Evolutionary conservation across 495 filamentous ascomycete genomes (phyloP).

Genomic region (Endocarpon pusillum): DNA sequence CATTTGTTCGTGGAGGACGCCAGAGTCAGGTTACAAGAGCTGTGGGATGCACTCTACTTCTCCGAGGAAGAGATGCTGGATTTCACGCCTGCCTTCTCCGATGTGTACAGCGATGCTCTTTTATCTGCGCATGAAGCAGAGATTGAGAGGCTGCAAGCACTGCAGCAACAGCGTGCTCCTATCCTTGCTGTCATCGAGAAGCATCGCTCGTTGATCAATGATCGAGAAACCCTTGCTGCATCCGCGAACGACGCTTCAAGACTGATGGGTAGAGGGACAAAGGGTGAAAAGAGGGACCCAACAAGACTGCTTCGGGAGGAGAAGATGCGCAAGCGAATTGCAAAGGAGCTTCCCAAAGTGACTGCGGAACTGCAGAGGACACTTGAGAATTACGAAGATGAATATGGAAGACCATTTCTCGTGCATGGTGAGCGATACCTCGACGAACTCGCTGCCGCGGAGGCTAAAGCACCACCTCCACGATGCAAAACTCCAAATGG

Average conservation of each 20-base stretch:
- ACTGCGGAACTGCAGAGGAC: slow-evolving; percentile 62
- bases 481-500: slow-evolving; percentile 67
- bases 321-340: slow-evolving; percentile 92
- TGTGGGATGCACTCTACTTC: slow-evolving; percentile 87
- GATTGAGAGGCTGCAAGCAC: slow-evolving; percentile 58
- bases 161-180: slow-evolving; percentile 78
- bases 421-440: slow-evolving; percentile 84
- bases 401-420: slow-evolving; percentile 81
- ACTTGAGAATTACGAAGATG: slow-evolving; percentile 81
- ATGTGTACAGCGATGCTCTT: slow-evolving; percentile 68
- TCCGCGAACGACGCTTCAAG: slow-evolving; percentile 90
- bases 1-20: slow-evolving; percentile 93
- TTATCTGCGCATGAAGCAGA: slow-evolving; percentile 81
- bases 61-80: slow-evolving; percentile 97
- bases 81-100: slow-evolving; percentile 85
- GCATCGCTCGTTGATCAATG: slow-evolving; percentile 67
- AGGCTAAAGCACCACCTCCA: slow-evolving; percentile 44
- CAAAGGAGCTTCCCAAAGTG: slow-evolving; percentile 88
- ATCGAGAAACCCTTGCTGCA: slow-evolving; percentile 70
- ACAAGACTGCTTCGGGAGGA: slow-evolving; percentile 90
- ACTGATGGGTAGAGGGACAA: slow-evolving; percentile 71
- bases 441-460: slow-evolving; percentile 50
- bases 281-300: slow-evolving; percentile 82
- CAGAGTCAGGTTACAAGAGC: slow-evolving; percentile 69
- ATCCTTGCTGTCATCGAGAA: slow-evolving; percentile 66